Base-by-base conservation (phyloP, 2,329 filamentous ascomycete species). In the Didymella segeticola region DNA sequence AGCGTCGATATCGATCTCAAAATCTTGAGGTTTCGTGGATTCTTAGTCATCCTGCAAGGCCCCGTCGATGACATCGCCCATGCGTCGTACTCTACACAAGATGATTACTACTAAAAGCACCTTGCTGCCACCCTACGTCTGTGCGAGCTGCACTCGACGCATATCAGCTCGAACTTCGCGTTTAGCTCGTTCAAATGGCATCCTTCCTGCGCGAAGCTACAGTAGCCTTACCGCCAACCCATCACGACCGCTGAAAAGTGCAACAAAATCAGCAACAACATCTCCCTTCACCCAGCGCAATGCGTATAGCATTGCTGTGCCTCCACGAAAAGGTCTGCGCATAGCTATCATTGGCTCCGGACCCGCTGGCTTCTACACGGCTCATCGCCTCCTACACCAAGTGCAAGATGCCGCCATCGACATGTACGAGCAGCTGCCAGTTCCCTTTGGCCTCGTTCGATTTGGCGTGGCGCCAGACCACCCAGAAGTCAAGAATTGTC, bases 381-480 rank as follows among this genome's bases (percentile, higher is more conserved):
- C 95, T 1, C 91, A 95, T 68, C 86, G 92, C 53, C 83, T 96
- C 49, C 88, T 98, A 82, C 84, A 85, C 47, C 90, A 87, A 67
- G 82, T 95, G 30, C 81, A 86, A 19, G 80, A 87, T 70, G 87
- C 88, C 0, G 82, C 84, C 43, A 83, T 99, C 19, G 93, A 98
- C 75, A 98, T 99, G 93, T 99, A 96, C 71, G 95, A 99, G 77
- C 86, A 91, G 23, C 78, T 98, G 31, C 95, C 95, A 0, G 92
- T 96, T 4, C 95, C 95, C 0, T 99, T 91, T 71, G 95, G 95
- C 1, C 82, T 99, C 49, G 93, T 96, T 43, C 84, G 95, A 49
- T 96, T 95, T 70, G 95, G 95, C 8, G 95, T 99, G 53, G 96
- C 95, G n/a, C 95, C 95, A 5, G 95, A 99, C 73, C 95, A 99